Percentiles rank a stretch among this genome's conserved stretches.
phyloP scores from a whole-genome alignment of 2,329 filamentous ascomycete genomes.

The Emericellopsis atlantica region DNA sequence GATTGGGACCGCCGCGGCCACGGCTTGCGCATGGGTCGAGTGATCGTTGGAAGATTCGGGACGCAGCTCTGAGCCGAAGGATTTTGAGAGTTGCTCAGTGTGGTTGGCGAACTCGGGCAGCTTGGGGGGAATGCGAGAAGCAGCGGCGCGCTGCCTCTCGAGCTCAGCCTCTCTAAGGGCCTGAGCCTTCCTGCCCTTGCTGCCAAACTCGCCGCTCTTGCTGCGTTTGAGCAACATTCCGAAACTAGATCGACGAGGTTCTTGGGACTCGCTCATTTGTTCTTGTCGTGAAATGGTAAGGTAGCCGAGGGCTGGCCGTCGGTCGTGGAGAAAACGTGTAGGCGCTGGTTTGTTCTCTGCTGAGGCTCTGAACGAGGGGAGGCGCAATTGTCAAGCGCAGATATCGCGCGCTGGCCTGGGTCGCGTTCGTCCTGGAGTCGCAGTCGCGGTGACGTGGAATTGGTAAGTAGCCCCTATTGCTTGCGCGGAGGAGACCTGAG shows the following conservation, averaged over 20 bases:
- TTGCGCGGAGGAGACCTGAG: too few relatives aligned
- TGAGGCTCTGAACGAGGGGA: background rate
- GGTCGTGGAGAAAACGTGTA: background rate
- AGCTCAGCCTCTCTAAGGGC: conserved; percentile 36
- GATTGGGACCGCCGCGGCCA: conserved; percentile 28
- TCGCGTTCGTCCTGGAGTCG: too few relatives aligned
- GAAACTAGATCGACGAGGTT: conserved; percentile 28
- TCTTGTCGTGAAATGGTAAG: background rate
- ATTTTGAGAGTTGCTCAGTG: conserved; percentile 31
- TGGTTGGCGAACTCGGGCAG: conserved; percentile 39
- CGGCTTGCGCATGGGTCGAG: conserved; percentile 23
- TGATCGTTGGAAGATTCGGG: conserved; percentile 39
- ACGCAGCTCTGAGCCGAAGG: conserved; percentile 39
- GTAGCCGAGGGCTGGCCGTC: background rate
- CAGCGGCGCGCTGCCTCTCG: conserved; percentile 35
- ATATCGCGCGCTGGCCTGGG: too few relatives aligned
- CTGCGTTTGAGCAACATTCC: conserved; percentile 52
- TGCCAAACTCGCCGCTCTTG: conserved; percentile 54
- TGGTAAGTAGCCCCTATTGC: too few relatives aligned
- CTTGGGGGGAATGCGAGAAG: conserved; percentile 34
- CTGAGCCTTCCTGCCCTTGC: conserved; percentile 47
- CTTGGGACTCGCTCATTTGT: conserved; percentile 4
- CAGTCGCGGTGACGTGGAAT: too few relatives aligned
- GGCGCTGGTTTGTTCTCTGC: too few relatives aligned
- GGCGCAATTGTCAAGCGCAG: background rate